Percentiles rank a stretch among this genome's conserved stretches.
These are phyloP conservation scores for Leptoxyphium fumago DNA, from an alignment of 2,329 filamentous ascomycete genomes.

Conservation along the genomic window DNA sequence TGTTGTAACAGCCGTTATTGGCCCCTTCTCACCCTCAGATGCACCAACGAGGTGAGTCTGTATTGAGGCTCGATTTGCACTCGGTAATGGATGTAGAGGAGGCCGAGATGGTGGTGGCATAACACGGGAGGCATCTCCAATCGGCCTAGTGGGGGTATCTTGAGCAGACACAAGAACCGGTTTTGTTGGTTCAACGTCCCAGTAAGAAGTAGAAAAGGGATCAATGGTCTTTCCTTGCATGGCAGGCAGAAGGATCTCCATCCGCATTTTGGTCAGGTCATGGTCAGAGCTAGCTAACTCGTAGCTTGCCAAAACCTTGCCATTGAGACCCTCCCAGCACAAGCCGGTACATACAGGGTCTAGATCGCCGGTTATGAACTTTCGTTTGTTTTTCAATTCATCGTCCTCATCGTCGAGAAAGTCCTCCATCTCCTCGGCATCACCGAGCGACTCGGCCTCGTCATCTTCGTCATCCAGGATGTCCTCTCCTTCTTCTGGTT, in stretches of 20 bases:
- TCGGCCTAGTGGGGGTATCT: background rate
- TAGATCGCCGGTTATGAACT: constrained; percentile 50
- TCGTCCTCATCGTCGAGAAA: constrained; percentile 75
- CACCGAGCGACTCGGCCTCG: constrained; percentile 54
- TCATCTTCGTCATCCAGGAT: constrained; percentile 50
- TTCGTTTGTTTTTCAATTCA: constrained; percentile 44
- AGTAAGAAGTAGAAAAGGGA: constrained; percentile 72
- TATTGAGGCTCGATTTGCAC: constrained; percentile 10
- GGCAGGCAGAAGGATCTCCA: constrained; percentile 16
- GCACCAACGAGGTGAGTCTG: constrained; percentile 13
- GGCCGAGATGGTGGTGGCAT: constrained; percentile 27
- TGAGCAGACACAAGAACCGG: constrained; percentile 1
- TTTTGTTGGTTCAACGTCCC: constrained; percentile 33
- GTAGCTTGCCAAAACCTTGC: constrained; percentile 21
- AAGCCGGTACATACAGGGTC: constrained; percentile 67
- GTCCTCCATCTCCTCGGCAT: constrained; percentile 75
- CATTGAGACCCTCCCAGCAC: constrained; percentile 58
- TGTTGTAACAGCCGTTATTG: constrained; percentile 17
- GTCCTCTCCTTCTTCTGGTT: constrained; percentile 54
- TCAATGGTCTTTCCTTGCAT: constrained; percentile 48
- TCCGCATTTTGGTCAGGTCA: constrained; percentile 15
- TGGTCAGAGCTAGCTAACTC: background rate
- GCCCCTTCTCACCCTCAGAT: constrained; percentile 18
- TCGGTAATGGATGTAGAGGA: constrained; percentile 27
- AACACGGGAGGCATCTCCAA: constrained; percentile 8